phyloP scores from a whole-genome alignment of 345 rosid genomes.

The Brassica cretica region DNA sequence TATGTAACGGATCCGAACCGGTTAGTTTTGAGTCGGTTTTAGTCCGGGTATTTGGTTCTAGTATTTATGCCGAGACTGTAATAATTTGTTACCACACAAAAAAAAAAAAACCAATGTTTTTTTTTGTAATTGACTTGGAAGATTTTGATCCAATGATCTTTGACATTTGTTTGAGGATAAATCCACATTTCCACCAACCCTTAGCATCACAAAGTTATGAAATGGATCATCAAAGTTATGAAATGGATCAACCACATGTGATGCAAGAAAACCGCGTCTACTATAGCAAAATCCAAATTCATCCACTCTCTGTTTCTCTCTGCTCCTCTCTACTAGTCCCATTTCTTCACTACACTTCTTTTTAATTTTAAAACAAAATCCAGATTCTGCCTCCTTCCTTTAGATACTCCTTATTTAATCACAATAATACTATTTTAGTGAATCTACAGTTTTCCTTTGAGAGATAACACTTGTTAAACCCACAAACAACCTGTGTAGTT shows the following conservation, averaged over 20 bases:
- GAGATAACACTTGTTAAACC: constrained; percentile 31
- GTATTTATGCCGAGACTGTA: not conserved
- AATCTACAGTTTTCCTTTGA: constrained; percentile 29
- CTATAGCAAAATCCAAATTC: constrained; percentile 17
- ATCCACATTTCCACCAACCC: constrained; percentile 33
- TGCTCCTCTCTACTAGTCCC: constrained; percentile 9
- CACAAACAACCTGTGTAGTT: constrained; percentile 25
- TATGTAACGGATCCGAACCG: not conserved
- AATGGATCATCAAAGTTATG: constrained; percentile 22
- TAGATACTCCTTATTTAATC: constrained; percentile 28
- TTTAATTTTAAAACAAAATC: not conserved
- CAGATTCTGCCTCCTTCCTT: constrained; percentile 32
- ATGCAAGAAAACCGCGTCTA: constrained; percentile 40
- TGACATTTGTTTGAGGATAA: constrained; percentile 24
- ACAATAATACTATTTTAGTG: constrained; percentile 21
- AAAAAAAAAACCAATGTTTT: not conserved
- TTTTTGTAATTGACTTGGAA: not conserved
- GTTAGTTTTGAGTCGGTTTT: not conserved
- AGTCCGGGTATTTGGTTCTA: not conserved
- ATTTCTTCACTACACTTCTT: constrained; percentile 27
- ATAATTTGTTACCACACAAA: not conserved
- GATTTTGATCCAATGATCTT: constrained; percentile 12
- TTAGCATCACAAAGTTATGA: constrained; percentile 27
- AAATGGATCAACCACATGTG: constrained; percentile 26
- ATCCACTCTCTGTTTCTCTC: constrained; percentile 16